Conservation (phyloP, 1,284 basidiomycete genomes). For the Tilletia setariae region DNA sequence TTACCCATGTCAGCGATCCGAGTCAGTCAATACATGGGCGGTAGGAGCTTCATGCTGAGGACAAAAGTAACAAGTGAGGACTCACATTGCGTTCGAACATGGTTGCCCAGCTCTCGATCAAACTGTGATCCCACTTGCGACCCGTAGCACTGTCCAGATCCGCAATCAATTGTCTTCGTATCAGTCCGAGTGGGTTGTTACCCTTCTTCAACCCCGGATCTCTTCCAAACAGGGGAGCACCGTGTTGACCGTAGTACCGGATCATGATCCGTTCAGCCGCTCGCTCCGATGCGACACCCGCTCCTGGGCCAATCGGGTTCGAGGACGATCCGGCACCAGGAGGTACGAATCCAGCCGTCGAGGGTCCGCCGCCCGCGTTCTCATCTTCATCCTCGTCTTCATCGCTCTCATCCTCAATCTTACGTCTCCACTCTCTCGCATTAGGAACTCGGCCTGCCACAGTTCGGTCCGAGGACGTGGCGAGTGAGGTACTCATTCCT, state of each 20-base stretch:
- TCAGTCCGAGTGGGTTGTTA: conserved; percentile 18
- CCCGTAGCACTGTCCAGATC: conserved; percentile 18
- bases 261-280: conserved; percentile 28
- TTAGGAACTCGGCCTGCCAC: background rate
- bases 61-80: background rate
- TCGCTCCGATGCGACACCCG: conserved; percentile 10
- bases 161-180: conserved; percentile 21
- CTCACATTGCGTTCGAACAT: conserved; percentile 39
- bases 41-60: too few relatives aligned
- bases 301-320: background rate
- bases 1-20: too few relatives aligned
- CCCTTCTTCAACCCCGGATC: conserved; percentile 24
- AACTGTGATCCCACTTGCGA: conserved; percentile 29
- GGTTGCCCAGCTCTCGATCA: conserved; percentile 42
- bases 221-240: conserved; percentile 21
- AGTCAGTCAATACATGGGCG: too few relatives aligned
- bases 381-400: background rate
- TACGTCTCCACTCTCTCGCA: conserved; percentile 3
- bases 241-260: conserved; percentile 27
- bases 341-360: background rate
- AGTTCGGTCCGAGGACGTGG: background rate
- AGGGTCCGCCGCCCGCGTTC: background rate
- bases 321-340: background rate
- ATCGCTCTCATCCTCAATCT: conserved; percentile 13
- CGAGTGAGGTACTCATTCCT: conserved; percentile 5